phyloP scores from a whole-genome alignment of 2,329 filamentous ascomycete species.

The Rhytidhysteron rufulum region DNA sequence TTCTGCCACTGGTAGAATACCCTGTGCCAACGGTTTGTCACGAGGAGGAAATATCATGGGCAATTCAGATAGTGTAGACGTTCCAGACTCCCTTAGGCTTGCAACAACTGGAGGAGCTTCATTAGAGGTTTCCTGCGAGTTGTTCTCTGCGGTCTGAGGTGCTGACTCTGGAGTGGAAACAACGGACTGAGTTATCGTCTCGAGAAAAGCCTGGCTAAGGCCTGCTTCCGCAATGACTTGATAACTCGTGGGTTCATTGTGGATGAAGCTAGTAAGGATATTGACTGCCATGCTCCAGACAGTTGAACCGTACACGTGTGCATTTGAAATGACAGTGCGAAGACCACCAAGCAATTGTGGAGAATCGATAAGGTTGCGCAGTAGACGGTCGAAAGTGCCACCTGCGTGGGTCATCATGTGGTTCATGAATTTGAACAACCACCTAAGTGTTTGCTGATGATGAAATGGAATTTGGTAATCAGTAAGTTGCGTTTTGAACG shows the following conservation, averaged over 20 bases:
- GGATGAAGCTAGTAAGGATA: constrained; percentile 92
- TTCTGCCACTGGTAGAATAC: constrained; percentile 83
- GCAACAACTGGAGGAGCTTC: not conserved
- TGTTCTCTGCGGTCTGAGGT: constrained; percentile 1
- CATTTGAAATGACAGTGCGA: constrained; percentile 75
- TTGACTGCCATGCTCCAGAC: constrained; percentile 95
- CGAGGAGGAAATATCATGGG: constrained; percentile 20
- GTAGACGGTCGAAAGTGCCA: constrained; percentile 81
- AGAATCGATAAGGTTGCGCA: constrained; percentile 93
- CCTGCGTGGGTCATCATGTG: constrained; percentile 84
- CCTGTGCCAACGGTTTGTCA: constrained; percentile 50
- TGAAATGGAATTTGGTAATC: constrained; percentile 94
- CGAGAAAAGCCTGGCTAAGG: constrained; percentile 79
- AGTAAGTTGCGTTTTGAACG: constrained; percentile 74
- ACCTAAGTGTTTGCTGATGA: constrained; percentile 88
- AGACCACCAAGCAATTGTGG: constrained; percentile 77
- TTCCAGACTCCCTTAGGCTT: not conserved
- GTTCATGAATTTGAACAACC: constrained; percentile 92
- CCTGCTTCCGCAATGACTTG: constrained; percentile 92
- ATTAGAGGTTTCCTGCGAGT: constrained; percentile 12
- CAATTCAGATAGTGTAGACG: constrained; percentile 6
- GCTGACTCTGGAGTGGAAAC: constrained; percentile 21
- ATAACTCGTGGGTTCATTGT: constrained; percentile 97
- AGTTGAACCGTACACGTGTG: constrained; percentile 77
- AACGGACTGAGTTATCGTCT: constrained; percentile 62